phyloP scores from a whole-genome alignment of 306 rosid species.

The Cucumis cinereus region DNA sequence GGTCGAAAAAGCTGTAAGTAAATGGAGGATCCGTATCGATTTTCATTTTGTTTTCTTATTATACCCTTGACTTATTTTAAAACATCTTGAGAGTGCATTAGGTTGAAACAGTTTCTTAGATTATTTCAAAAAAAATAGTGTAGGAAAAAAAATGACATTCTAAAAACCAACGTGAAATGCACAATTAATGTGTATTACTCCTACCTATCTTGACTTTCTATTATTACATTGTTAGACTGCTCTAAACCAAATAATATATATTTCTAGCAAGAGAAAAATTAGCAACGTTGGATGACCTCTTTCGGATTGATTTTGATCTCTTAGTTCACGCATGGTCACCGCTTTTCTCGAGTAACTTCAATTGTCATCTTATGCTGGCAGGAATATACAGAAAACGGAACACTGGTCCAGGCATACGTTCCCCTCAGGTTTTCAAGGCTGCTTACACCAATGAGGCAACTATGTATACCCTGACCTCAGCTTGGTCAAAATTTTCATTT shows the following conservation, averaged over 20 bases:
- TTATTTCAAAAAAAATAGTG: neutral
- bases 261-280: neutral
- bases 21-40: neutral
- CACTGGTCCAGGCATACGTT: constrained; percentile 74
- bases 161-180: neutral
- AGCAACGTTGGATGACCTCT: neutral
- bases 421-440: constrained; percentile 93
- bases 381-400: constrained; percentile 85
- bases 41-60: neutral
- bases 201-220: neutral
- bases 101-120: neutral
- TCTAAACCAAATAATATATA: neutral
- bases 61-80: neutral
- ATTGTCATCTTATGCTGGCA: constrained; percentile 5
- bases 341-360: neutral
- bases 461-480: constrained; percentile 35
- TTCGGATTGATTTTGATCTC: neutral
- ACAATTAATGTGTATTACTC: neutral
- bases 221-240: neutral
- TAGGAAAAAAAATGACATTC: neutral
- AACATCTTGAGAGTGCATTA: neutral
- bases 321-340: neutral
- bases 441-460: constrained; percentile 85
- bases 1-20: constrained; percentile 88
- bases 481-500: constrained; percentile 1